Conservation (phyloP, 2,329 filamentous ascomycete genomes). For the Cladosporium sp. region DNA sequence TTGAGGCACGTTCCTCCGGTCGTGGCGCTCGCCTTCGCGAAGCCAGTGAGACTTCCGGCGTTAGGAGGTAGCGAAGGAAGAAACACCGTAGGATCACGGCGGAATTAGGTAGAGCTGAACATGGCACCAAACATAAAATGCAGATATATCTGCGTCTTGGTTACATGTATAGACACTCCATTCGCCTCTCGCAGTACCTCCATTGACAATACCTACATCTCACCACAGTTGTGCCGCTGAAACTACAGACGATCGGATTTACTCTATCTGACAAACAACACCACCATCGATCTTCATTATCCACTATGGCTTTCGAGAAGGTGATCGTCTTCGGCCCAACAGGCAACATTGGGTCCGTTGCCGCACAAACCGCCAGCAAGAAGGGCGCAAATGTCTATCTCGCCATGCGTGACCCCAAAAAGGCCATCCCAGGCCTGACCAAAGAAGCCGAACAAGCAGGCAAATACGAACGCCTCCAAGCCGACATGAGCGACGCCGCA, state of each 20-base stretch:
- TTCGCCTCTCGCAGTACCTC: neutral
- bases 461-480: constrained; percentile 42
- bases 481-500: constrained; percentile 48
- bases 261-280: neutral
- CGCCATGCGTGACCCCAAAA: constrained; percentile 50
- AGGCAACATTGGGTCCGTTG: constrained; percentile 46
- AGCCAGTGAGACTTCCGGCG: neutral
- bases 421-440: constrained; percentile 42
- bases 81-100: neutral
- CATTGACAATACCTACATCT: neutral
- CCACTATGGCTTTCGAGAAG: constrained; percentile 13
- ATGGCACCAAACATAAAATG: neutral
- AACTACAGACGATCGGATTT: neutral
- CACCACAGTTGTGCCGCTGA: neutral
- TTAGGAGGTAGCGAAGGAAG: neutral
- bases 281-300: neutral
- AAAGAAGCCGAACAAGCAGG: constrained; percentile 33
- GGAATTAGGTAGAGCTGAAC: neutral
- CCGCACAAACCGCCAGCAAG: constrained; percentile 42
- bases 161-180: neutral
- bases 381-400: constrained; percentile 49
- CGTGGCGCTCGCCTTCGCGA: neutral
- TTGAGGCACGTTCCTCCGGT: neutral
- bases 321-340: constrained; percentile 55
- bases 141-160: neutral